phyloP scores from a whole-genome alignment of 192 early-diverging fungal species.

The Pilobolus umbonatus region DNA sequence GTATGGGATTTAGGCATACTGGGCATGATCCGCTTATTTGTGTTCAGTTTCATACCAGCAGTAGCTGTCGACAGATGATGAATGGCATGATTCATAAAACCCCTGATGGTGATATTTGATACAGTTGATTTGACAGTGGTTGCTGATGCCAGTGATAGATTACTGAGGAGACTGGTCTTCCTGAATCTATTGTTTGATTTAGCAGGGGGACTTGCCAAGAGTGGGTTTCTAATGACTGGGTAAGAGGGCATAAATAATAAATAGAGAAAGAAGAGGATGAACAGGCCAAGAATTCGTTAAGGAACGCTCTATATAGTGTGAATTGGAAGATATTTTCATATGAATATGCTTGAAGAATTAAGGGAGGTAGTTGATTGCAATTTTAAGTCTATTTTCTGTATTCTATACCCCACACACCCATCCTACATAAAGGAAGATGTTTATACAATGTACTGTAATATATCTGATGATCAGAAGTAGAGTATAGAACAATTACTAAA shows the following conservation, averaged over 20 bases:
- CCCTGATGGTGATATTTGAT: constrained; percentile 4
- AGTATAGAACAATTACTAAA: no score
- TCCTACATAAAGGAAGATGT: no score
- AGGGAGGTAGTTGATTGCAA: no score
- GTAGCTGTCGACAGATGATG: constrained; percentile 8
- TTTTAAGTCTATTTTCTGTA: no score
- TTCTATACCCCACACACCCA: no score
- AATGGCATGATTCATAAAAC: constrained; percentile 17
- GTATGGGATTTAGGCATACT: background rate
- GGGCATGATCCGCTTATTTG: constrained; percentile 17
- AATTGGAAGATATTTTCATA: no score
- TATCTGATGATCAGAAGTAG: no score
- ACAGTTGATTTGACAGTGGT: constrained; percentile 7
- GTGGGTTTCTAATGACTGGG: constrained; percentile 14
- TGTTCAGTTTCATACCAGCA: background rate
- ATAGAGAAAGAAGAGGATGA: background rate
- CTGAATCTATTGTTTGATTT: background rate
- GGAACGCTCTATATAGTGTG: no score
- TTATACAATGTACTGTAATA: no score
- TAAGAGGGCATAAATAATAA: constrained; percentile 9
- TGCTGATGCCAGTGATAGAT: constrained; percentile 1
- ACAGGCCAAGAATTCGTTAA: background rate
- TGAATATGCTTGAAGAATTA: no score
- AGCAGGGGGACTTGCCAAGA: constrained; percentile 13
- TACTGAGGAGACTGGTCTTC: constrained; percentile 8